Evolutionary conservation across 345 rosid genomes (phyloP), one percentile per base, ranked within the genome.

Genomic region (Citrus hindsii): DNA sequence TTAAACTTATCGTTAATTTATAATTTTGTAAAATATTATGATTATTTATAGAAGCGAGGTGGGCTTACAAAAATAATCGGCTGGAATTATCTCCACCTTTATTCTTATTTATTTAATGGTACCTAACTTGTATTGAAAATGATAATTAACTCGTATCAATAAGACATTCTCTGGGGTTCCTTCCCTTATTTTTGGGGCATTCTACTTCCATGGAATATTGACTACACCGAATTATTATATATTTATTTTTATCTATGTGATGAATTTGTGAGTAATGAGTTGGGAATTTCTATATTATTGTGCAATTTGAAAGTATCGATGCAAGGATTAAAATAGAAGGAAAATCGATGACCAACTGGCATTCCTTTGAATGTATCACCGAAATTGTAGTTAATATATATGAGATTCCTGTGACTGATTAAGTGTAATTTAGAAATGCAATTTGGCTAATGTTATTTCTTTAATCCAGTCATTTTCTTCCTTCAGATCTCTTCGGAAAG

Each of bases 121-220:
- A 25, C 74, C 27, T 46, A 33, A 64, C 68, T 24, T 58, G 10
- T 65, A 48, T 42, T 56, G 22, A 69, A 25, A 40, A 22, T 61
- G 16, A 16, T 61, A 48, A n/a, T 35, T 70, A 40, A 24, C 75
- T 38, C 83, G 62, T 63, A 70, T 80, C 83, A 64, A 76, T 59
- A 80, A 69, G 89, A 84, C 89, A 83, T 80, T 75, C 82, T 82
- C 80, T 68, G 33, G 61, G 82, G 76, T 74, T 77, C 40, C 78
- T 78, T 73, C 80, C 76, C 79, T 64, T 48, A 71, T 73, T 37
- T 42, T 81, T 74, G 64, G 85, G 79, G 76, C 76, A 75, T 69
- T 76, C 69, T 35, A n/a, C 61, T 78, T 72, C 82, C 35, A 51
- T 14, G 77, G 85, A 80, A 74, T 78, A 68, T 76, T 37, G 25